Evolutionary conservation across 2,329 filamentous ascomycete species (phyloP).

Genomic region (Phyllachora maydis): DNA sequence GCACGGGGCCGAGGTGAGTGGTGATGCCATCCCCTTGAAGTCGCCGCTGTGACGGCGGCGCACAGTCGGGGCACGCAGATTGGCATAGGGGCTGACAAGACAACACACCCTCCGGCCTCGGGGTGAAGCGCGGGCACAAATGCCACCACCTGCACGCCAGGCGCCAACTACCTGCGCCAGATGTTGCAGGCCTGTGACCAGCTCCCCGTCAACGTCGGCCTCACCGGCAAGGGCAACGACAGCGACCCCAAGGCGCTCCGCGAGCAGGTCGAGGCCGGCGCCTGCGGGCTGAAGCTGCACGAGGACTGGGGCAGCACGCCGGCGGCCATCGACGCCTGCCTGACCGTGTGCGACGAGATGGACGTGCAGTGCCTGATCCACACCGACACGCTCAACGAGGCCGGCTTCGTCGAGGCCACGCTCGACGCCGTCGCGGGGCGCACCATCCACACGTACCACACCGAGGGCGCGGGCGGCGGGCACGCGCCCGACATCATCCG

Average conservation of each 20-base stretch:
- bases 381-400: slow-evolving; percentile 91
- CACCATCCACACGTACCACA: slow-evolving; percentile 93
- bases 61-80: too few species aligned
- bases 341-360: slow-evolving; percentile 69
- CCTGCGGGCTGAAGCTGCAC: slow-evolving; percentile 80
- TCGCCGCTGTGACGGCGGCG: too few species aligned
- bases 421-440: slow-evolving; percentile 68
- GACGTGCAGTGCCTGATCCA: slow-evolving; percentile 91
- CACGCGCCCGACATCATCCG: slow-evolving; percentile 93
- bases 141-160: slow-evolving; percentile 85
- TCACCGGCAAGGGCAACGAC: slow-evolving; percentile 91
- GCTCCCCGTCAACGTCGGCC: slow-evolving; percentile 70
- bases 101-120: slow-evolving; percentile 1
- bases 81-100: slow-evolving; percentile 1
- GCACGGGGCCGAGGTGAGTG: slow-evolving; percentile 64
- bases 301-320: slow-evolving; percentile 93
- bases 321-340: slow-evolving; percentile 73
- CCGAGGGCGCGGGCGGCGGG: slow-evolving; percentile 83
- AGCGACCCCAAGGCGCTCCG: slow-evolving; percentile 46
- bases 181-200: slow-evolving; percentile 79
- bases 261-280: slow-evolving; percentile 67
- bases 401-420: slow-evolving; percentile 88
- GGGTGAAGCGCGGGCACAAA: slow-evolving; percentile 53
- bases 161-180: slow-evolving; percentile 59
- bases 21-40: background rate